Evolutionary conservation across 73 alveolate genomes (phyloP), one percentile per base, ranked within the genome.

Genomic region (Blepharisma japonicum): DNA sequence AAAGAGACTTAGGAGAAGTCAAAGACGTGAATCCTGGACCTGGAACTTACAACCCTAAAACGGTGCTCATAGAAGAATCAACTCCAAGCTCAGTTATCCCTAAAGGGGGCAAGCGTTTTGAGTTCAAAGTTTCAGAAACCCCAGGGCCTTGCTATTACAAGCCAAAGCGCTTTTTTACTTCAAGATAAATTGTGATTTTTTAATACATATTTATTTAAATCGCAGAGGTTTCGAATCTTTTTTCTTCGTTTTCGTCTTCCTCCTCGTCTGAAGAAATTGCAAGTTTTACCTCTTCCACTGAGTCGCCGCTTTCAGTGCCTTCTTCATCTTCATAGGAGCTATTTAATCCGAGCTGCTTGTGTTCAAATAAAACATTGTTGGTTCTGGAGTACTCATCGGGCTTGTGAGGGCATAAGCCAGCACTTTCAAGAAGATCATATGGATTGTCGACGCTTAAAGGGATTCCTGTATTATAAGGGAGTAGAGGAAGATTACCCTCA

Each of bases 321-420:
- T 45, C 80, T 70, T 70, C 80, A 11, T 14, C 61, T 5, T 70
- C 80, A 70, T n/a, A 70, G 14, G 68, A 45, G n/a, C 68, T 45
- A 47, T 70, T 70, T 18, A 20, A 3, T n/a, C 80, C 80, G n/a
- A 70, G 80, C 27, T 25, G 47, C 11, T 70, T 39, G 27, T 70
- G 80, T 4, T 70, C 66, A 70, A 14, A 47, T 38, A 70, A 45
- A 9, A 70, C 9, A 45, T 70, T 70, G 76, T 45, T 23, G 4
- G 23, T 9, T 14, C 27, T 25, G 20, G 11, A 7, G 42, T 70
- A 70, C 5, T 61, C 23, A 2, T 61, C 74, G 18, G 14, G 14
- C 18, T 8, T 9, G 18, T 25, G 14, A 14, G 23, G 47, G 23
- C 47, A 39, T 9, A 25, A 8, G n/a, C 74, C 74, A 61, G 46